Conservation (phyloP, 345 rosid genomes). For the Theobroma cacao region DNA sequence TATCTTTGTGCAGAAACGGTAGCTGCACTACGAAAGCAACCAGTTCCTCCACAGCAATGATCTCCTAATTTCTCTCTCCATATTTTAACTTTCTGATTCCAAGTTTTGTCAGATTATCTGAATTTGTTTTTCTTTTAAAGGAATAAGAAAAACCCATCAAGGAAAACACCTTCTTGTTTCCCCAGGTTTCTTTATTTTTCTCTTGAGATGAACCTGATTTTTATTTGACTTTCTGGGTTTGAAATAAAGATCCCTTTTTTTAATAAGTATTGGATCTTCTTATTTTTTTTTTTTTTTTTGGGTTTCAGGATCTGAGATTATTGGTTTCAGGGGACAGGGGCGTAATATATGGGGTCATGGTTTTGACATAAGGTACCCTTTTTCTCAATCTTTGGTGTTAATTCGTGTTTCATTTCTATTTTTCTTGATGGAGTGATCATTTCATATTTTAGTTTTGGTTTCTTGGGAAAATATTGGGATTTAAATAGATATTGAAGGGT, state of each 20-base stretch:
- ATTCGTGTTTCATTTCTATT: background rate
- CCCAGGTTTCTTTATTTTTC: constrained; percentile 3
- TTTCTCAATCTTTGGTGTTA: background rate
- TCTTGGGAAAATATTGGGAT: background rate
- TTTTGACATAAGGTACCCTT: constrained; percentile 16
- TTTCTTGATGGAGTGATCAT: background rate
- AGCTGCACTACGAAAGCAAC: background rate
- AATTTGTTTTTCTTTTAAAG: background rate
- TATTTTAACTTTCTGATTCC: background rate
- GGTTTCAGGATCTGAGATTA: constrained; percentile 21
- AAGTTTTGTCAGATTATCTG: constrained; percentile 7
- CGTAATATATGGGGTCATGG: constrained; percentile 6
- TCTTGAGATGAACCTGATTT: background rate
- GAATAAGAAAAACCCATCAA: background rate
- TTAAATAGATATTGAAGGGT: background rate
- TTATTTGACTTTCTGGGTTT: background rate
- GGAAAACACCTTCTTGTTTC: background rate
- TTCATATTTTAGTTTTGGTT: background rate
- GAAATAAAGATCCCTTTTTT: background rate
- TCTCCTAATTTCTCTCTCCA: background rate
- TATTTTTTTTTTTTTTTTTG: background rate
- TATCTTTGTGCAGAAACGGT: background rate
- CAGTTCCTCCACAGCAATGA: background rate
- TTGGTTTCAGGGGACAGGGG: constrained; percentile 9
- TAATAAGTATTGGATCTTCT: constrained; percentile 6